Evolutionary conservation across 2,329 filamentous ascomycete genomes (phyloP), one percentile per base, ranked within the genome.

Genomic region (Pyricularia grisea): DNA sequence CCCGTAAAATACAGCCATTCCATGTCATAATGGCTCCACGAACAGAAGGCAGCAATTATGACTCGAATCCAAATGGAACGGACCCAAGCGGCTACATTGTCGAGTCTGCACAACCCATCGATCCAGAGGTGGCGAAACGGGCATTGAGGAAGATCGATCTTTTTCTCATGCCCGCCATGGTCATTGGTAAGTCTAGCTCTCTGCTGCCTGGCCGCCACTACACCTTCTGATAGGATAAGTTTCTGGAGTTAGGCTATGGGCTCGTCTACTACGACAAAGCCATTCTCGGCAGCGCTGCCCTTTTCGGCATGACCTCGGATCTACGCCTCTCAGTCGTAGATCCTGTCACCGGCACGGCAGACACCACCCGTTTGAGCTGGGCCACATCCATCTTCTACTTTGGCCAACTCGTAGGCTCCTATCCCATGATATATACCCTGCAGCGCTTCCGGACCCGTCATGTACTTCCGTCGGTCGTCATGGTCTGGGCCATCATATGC

Each of bases 361-460:
- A 90, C 74, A 93, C 91, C 0, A 83, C 85, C 0, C 85, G 91
- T 12, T 84, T 93, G 31, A 89, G 85, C 72, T 93, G 90, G 91
- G 91, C 91, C 2, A 93, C 90, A 0, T 92, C 89, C 0, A 82
- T 92, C 74, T 93, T 93, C 80, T 93, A 93, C 80, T 92, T 93
- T 72, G 91, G 91, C 55, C 91, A 92, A 89, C 82, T 94, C 2
- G 87, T 85, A 0, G 91, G 91, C 0, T 80, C 91, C 3, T 93
- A 92, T 71, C 91, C 90, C 1, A 88, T 92, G 85, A 89, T 89
- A 0, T 92, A 90, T 70, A 81, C 86, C 0, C 81, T 92, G 1
- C 91, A 93, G 76, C 85, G 86, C 25, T 91, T 92, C 79, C 81
- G 87, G 70, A 82, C 87, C 1, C 85, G 88, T n/a, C 82, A 84